Evolutionary conservation across 2,329 filamentous ascomycete species (phyloP).

Genomic region (Sphaceloma murrayae): DNA sequence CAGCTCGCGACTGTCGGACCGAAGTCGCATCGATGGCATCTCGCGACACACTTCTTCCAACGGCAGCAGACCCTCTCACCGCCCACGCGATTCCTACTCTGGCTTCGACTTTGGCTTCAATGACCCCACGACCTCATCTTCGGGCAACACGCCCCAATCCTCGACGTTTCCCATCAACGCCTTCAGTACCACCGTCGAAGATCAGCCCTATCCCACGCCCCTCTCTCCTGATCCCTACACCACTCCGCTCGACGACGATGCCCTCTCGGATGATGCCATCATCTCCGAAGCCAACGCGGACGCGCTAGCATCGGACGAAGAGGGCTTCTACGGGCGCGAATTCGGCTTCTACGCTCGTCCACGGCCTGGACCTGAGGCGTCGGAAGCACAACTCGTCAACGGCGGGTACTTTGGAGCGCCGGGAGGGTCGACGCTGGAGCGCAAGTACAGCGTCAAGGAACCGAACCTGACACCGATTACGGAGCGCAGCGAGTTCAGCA

Average conservation of each 20-base stretch:
- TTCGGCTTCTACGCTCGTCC: conserved; percentile 81
- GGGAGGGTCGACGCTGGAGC: conserved; percentile 50
- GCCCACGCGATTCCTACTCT: conserved; percentile 20
- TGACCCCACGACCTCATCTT: conserved; percentile 28
- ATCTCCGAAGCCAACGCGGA: conserved; percentile 94
- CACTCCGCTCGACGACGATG: conserved; percentile 49
- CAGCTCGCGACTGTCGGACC: conserved; percentile 18
- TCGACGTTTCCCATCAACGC: conserved; percentile 33
- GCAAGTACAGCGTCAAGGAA: conserved; percentile 70
- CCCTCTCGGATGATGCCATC: conserved; percentile 63
- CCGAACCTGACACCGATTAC: conserved; percentile 94
- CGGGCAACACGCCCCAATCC: conserved; percentile 20
- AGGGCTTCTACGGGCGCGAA: conserved; percentile 91
- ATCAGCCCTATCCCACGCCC: conserved; percentile 21
- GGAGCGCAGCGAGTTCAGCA: conserved; percentile 90
- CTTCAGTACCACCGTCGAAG: conserved; percentile 48
- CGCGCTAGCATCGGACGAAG: conserved; percentile 80
- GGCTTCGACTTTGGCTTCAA: conserved; percentile 35
- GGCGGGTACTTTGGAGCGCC: conserved; percentile 84
- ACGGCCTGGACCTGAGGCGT: conserved; percentile 35
- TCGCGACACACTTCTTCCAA: neutral
- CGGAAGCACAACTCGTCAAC: conserved; percentile 54
- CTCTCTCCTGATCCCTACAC: conserved; percentile 21
- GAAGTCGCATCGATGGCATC: conserved; percentile 16
- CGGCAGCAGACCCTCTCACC: neutral